These are phyloP conservation scores for Rhizoctonia solani DNA, from an alignment of 1,284 basidiomycete genomes.

Conservation along the genomic window DNA sequence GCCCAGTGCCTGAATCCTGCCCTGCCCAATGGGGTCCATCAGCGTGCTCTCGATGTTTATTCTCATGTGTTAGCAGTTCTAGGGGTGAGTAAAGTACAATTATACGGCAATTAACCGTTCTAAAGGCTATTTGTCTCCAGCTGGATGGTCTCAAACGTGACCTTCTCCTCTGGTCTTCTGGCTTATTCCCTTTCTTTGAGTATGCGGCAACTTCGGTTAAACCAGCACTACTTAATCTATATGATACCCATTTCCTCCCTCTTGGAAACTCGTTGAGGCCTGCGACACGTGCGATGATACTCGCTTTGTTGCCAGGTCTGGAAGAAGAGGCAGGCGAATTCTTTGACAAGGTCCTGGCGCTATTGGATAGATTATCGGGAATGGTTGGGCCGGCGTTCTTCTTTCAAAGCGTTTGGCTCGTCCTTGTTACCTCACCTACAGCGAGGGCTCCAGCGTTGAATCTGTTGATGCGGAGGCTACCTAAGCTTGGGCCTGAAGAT, in stretches of 20 bases:
- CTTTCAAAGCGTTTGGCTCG: conserved; percentile 92
- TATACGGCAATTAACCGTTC: background rate
- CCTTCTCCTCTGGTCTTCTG: conserved; percentile 92
- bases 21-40: conserved; percentile 94
- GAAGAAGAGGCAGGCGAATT: conserved; percentile 97
- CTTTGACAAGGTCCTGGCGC: conserved; percentile 88
- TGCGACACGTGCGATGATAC: conserved; percentile 90
- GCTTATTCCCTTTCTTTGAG: conserved; percentile 97
- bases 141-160: conserved; percentile 87
- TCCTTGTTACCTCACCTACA: conserved; percentile 87
- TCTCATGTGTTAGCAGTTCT: conserved; percentile 87
- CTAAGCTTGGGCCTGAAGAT: conserved; percentile 68
- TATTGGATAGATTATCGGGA: conserved; percentile 82
- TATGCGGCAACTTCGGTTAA: conserved; percentile 95
- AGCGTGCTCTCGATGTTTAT: conserved; percentile 95
- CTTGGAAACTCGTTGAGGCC: conserved; percentile 82
- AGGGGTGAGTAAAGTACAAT: conserved; percentile 67
- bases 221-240: conserved; percentile 84
- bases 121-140: conserved; percentile 49
- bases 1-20: conserved; percentile 98
- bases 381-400: conserved; percentile 87
- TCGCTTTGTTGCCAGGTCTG: conserved; percentile 89
- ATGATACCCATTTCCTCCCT: conserved; percentile 89
- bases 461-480: conserved; percentile 80
- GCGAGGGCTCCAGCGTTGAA: conserved; percentile 87